A percentile compares a stretch with the other conserved stretches of the same genome.
Conservation (phyloP, 148 eudicot species). For the Tetragonia tetragonoides region DNA sequence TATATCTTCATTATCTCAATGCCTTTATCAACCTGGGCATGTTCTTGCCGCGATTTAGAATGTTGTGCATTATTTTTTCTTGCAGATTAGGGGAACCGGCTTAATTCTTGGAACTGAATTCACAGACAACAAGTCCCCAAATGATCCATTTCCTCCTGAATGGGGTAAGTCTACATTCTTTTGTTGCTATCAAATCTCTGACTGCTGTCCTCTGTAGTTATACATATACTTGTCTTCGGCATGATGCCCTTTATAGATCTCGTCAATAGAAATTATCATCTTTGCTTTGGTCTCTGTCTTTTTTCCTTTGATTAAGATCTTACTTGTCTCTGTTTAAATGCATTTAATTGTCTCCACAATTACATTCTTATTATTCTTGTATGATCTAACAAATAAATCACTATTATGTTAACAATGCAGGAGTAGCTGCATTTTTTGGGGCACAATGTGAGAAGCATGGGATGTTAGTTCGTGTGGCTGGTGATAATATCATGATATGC, state of each 20-base stretch:
- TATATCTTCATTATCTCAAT: not conserved
- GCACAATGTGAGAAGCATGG: conserved; percentile 86
- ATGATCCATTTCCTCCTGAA: conserved; percentile 78
- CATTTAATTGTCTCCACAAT: not conserved
- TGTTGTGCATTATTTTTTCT: conserved; percentile 3
- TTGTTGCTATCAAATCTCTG: not conserved
- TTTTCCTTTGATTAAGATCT: not conserved
- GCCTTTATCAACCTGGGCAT: not conserved
- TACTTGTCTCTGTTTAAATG: not conserved
- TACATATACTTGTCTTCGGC: too few species aligned
- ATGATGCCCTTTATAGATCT: not conserved
- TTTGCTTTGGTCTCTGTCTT: too few species aligned
- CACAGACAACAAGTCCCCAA: conserved; percentile 84
- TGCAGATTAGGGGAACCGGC: conserved; percentile 89
- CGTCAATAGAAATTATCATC: not conserved
- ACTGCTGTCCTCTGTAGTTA: not conserved
- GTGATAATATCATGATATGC: conserved; percentile 89
- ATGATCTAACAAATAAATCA: not conserved
- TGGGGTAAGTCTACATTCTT: conserved; percentile 60
- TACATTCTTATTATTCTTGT: not conserved
- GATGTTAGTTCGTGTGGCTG: conserved; percentile 90
- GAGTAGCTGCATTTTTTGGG: conserved; percentile 81
- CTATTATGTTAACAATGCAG: conserved; percentile 30
- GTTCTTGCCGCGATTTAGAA: not conserved
- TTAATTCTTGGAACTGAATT: conserved; percentile 87